A percentile compares a stretch with the other conserved stretches of the same genome.
phyloP scores from a whole-genome alignment of 78 protist genomes.

The Cyanophora paradoxa region DNA sequence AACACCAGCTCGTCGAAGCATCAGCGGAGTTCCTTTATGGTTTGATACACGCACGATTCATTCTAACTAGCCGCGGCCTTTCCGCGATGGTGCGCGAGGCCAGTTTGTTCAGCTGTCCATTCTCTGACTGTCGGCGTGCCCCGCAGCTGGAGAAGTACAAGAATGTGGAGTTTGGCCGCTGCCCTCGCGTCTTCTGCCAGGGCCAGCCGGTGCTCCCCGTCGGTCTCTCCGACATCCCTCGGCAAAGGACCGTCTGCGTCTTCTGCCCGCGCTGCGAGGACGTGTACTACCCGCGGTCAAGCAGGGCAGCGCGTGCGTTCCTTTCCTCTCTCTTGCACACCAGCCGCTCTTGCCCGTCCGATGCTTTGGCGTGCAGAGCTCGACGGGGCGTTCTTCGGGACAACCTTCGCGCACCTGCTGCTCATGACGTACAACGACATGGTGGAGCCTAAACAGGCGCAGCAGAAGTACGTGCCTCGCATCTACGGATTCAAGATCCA shows the following conservation, averaged over 20 bases:
- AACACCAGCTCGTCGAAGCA: constrained; percentile 17
- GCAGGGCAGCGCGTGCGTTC: too few relatives aligned
- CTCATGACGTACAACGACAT: constrained; percentile 54
- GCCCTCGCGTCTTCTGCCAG: constrained; percentile 87
- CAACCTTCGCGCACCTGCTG: constrained; percentile 84
- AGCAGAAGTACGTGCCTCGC: constrained; percentile 51
- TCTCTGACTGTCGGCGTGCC: not conserved
- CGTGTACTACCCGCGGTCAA: constrained; percentile 46
- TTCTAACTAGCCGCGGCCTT: constrained; percentile 70
- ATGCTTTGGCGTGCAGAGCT: constrained; percentile 22
- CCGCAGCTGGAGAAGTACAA: constrained; percentile 51
- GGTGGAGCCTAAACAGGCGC: constrained; percentile 36
- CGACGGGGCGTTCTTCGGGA: constrained; percentile 88
- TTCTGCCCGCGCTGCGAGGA: constrained; percentile 91
- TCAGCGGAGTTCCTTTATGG: constrained; percentile 84
- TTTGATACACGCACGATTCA: constrained; percentile 89
- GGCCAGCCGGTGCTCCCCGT: constrained; percentile 87
- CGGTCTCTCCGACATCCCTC: constrained; percentile 75
- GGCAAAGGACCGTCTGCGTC: constrained; percentile 74
- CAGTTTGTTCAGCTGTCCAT: not conserved
- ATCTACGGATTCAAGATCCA: constrained; percentile 74
- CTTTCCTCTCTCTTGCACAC: too few relatives aligned
- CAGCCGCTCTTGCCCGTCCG: too few relatives aligned
- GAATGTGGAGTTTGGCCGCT: constrained; percentile 82
- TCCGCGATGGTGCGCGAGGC: constrained; percentile 57